Conservation (phyloP, 352 stramenopile genomes). For the Phytophthora kernoviae region DNA sequence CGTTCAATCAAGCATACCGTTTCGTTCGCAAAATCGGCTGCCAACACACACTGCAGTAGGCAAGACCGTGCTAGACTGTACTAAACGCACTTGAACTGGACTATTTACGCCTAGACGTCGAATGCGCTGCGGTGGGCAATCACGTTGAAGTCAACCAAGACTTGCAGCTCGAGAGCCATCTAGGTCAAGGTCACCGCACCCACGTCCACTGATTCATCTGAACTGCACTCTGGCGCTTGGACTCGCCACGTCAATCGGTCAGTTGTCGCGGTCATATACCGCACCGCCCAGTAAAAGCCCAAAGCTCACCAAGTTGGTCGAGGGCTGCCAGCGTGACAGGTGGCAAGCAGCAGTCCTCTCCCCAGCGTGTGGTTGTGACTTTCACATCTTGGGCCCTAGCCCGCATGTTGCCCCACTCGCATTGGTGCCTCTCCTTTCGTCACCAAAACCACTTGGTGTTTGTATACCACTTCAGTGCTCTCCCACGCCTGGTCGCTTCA, state of each 20-base stretch:
- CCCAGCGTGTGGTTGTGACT: slow-evolving; percentile 1
- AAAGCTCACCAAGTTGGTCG: not conserved
- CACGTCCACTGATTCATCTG: not conserved
- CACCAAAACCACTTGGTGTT: slow-evolving; percentile 33
- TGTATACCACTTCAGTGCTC: slow-evolving; percentile 20
- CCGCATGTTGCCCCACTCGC: not conserved
- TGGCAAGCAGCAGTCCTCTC: not conserved
- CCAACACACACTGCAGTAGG: not conserved
- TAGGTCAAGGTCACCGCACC: not conserved
- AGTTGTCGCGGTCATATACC: not conserved
- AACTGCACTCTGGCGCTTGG: not conserved
- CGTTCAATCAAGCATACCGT: not conserved
- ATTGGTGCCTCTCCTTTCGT: slow-evolving; percentile 20
- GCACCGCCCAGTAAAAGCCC: not conserved
- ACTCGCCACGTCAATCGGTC: not conserved
- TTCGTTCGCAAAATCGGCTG: not conserved
- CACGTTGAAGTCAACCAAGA: no score
- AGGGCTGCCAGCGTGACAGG: not conserved
- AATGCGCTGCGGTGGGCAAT: no score
- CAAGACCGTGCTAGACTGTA: no score
- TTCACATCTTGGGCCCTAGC: slow-evolving; percentile 1
- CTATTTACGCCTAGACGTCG: no score
- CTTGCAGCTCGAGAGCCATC: no score
- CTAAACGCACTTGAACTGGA: no score
- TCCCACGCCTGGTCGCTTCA: not conserved